Percentiles rank a stretch among this genome's conserved stretches.
Evolutionary conservation across 2,329 filamentous ascomycete genomes (phyloP).

Genomic region (Corinectria fuckeliana): DNA sequence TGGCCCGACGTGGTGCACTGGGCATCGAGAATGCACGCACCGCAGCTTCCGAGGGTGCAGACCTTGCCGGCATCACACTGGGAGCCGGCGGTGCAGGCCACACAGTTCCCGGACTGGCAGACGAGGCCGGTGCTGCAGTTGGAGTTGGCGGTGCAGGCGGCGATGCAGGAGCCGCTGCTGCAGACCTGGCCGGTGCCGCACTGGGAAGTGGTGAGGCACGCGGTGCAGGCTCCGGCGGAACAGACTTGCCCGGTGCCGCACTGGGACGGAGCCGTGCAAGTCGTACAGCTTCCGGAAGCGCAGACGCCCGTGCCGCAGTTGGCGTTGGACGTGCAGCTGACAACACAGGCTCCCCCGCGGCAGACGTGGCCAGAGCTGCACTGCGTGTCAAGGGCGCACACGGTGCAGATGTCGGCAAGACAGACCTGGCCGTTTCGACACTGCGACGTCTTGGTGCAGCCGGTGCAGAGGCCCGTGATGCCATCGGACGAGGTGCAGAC

Average conservation of each 20-base stretch:
- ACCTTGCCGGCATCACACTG: constrained; percentile 14
- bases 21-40: background rate
- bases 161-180: constrained; percentile 5
- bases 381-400: background rate
- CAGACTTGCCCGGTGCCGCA: constrained; percentile 13
- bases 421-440: constrained; percentile 10
- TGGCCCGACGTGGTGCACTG: background rate
- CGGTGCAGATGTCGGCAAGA: background rate
- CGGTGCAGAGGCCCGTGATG: constrained; percentile 1
- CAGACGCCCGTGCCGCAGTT: constrained; percentile 17
- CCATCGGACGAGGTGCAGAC: constrained; percentile 2
- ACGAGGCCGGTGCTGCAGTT: constrained; percentile 15
- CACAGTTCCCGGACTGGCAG: constrained; percentile 7
- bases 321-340: background rate
- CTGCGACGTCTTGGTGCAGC: constrained; percentile 1
- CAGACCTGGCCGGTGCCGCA: constrained; percentile 15
- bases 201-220: constrained; percentile 1
- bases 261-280: background rate
- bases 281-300: background rate
- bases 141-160: background rate
- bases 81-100: constrained; percentile 1
- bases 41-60: background rate
- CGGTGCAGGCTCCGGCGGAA: background rate
- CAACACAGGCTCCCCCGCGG: constrained; percentile 7
- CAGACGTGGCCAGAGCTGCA: constrained; percentile 10